Percentiles rank a stretch among this genome's conserved stretches.
phyloP scores from a whole-genome alignment of 2,329 filamentous ascomycete genomes.

The Monilinia polystroma region DNA sequence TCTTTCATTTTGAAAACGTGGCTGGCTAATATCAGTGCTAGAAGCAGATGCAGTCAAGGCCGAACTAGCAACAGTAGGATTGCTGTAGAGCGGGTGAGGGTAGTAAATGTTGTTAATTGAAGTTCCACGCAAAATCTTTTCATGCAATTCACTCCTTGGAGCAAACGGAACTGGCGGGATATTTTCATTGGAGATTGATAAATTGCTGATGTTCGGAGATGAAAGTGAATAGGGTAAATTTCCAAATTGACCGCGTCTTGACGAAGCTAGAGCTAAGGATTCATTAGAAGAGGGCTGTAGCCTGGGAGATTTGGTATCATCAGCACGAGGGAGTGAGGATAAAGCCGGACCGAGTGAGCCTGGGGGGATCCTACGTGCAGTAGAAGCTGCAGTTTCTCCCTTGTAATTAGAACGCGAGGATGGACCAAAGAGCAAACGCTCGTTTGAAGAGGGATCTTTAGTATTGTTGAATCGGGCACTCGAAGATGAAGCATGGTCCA shows the following conservation, averaged over 20 bases:
- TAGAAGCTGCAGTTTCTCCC: not conserved
- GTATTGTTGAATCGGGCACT: not conserved
- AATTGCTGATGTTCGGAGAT: constrained; percentile 12
- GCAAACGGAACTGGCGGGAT: constrained; percentile 10
- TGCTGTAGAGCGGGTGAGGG: constrained; percentile 25
- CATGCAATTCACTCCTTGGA: constrained; percentile 16
- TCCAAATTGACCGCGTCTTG: not conserved
- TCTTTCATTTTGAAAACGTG: constrained; percentile 5
- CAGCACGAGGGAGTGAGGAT: not conserved
- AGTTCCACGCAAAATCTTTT: constrained; percentile 13
- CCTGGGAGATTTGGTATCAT: not conserved
- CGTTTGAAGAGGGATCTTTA: not conserved
- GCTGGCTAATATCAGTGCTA: constrained; percentile 26
- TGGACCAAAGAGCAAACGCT: not conserved
- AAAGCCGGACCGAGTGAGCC: not conserved
- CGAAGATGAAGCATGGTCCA: not conserved
- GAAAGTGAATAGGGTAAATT: constrained; percentile 16
- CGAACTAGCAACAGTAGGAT: constrained; percentile 31
- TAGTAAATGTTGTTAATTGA: constrained; percentile 14
- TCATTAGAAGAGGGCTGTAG: not conserved
- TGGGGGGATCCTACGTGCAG: not conserved
- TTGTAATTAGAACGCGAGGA: not conserved
- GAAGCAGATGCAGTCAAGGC: constrained; percentile 31
- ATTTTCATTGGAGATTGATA: constrained; percentile 10
- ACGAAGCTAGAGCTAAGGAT: not conserved